Percentiles rank a stretch among this genome's conserved stretches.
These are phyloP conservation scores for Tilletia horrida DNA, from an alignment of 1,284 basidiomycete genomes.

Conservation along the genomic window DNA sequence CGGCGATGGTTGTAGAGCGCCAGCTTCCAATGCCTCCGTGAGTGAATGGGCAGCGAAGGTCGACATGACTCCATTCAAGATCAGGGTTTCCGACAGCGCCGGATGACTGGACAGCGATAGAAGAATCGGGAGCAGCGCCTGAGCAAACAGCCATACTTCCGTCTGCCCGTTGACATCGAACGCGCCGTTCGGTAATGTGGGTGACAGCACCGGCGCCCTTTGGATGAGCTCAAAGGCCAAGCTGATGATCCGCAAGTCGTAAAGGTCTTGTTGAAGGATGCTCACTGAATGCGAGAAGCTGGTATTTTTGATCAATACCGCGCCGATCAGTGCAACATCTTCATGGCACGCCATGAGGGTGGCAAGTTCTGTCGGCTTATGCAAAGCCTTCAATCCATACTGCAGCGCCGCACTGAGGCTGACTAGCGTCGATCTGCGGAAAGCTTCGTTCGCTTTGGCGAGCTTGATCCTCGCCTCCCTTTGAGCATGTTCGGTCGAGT, in stretches of 20 bases:
- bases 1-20: constrained; percentile 67
- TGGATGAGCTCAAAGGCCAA: neutral
- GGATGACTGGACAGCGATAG: constrained; percentile 76
- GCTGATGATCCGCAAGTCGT: neutral
- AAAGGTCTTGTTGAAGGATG: neutral
- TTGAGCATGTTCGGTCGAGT: neutral
- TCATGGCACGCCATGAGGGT: neutral
- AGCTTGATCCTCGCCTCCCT: neutral
- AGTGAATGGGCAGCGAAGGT: constrained; percentile 80
- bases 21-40: constrained; percentile 70
- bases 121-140: constrained; percentile 76
- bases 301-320: neutral
- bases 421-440: neutral
- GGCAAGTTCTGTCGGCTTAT: neutral
- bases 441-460: constrained; percentile 1
- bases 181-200: neutral
- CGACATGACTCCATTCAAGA: constrained; percentile 74
- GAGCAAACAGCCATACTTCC: constrained; percentile 63
- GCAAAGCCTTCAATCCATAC: neutral
- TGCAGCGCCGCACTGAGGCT: neutral
- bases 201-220: neutral
- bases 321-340: neutral
- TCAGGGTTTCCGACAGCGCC: constrained; percentile 75
- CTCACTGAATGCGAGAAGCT: neutral
- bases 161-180: constrained; percentile 5